Evolutionary conservation across 352 stramenopile genomes (phyloP).

Genomic region (Lagenidium giganteum): DNA sequence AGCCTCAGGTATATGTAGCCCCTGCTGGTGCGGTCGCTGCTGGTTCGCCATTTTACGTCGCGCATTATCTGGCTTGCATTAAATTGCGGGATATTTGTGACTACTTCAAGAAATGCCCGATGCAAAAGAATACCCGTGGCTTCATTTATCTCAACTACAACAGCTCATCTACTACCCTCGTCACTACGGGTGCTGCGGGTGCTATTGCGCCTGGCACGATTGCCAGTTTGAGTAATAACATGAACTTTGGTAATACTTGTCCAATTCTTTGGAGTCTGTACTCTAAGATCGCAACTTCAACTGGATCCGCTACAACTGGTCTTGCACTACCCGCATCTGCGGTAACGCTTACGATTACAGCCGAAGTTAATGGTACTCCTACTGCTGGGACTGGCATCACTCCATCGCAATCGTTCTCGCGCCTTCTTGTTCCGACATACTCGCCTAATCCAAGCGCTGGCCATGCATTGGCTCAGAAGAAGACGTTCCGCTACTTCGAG

Average conservation of each 20-base stretch:
- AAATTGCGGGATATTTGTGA: slow-evolving; percentile 17
- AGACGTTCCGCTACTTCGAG: slow-evolving; percentile 11
- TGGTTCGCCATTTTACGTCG: slow-evolving; percentile 13
- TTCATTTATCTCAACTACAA: slow-evolving; percentile 18
- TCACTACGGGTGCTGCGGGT: slow-evolving; percentile 9
- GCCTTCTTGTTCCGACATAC: slow-evolving; percentile 6
- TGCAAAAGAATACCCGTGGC: slow-evolving; percentile 13
- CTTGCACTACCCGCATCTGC: slow-evolving; percentile 5
- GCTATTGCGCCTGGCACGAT: slow-evolving; percentile 6
- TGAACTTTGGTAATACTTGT: slow-evolving; percentile 15
- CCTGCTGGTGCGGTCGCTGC: slow-evolving; percentile 5
- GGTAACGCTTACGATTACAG: slow-evolving; percentile 5
- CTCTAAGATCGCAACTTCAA: no score
- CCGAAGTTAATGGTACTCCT: slow-evolving; percentile 6
- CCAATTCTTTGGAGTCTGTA: slow-evolving; percentile 6
- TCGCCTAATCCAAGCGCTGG: slow-evolving; percentile 4
- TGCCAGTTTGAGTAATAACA: slow-evolving; percentile 11
- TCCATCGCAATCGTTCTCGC: slow-evolving; percentile 7
- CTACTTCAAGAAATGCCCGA: slow-evolving; percentile 16
- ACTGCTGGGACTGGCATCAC: slow-evolving; percentile 1
- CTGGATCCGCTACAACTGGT: slow-evolving; percentile 3
- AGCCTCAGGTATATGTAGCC: slow-evolving; percentile 14
- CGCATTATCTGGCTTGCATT: slow-evolving; percentile 12
- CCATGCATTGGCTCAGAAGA: slow-evolving; percentile 3
- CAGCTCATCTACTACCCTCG: slow-evolving; percentile 10